These are phyloP conservation scores for Penicillium sp. DNA, from an alignment of 2,329 filamentous ascomycete species.

Conservation along the genomic window DNA sequence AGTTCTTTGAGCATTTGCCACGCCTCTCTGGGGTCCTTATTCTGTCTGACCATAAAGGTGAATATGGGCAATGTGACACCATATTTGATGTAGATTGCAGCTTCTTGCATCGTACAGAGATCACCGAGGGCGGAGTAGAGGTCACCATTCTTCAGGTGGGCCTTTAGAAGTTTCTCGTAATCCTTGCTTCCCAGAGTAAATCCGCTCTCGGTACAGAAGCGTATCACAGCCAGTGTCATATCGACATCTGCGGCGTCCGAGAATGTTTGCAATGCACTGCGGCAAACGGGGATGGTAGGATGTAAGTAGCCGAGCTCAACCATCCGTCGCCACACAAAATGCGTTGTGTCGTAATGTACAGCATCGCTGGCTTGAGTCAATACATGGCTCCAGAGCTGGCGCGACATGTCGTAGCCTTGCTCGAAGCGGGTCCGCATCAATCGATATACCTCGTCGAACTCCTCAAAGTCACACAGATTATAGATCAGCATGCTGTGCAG, in stretches of 20 bases:
- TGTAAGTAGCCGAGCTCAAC: conserved; percentile 60
- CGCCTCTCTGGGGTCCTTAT: conserved; percentile 50
- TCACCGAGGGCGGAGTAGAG: conserved; percentile 65
- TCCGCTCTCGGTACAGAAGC: conserved; percentile 58
- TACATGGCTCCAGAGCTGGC: conserved; percentile 64
- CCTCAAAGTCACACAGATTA: conserved; percentile 66
- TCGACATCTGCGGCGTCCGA: conserved; percentile 64
- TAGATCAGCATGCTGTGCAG: conserved; percentile 75
- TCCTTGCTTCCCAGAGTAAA: conserved; percentile 62
- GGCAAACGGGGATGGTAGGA: conserved; percentile 62
- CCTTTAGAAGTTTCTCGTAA: conserved; percentile 74
- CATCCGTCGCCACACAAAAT: conserved; percentile 67
- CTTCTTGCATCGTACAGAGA: conserved; percentile 69
- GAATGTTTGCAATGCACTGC: conserved; percentile 69
- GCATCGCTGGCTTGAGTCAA: conserved; percentile 70
- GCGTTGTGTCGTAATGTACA: conserved; percentile 61
- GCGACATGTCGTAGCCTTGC: conserved; percentile 48
- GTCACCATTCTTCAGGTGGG: conserved; percentile 62
- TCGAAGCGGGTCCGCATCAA: conserved; percentile 61
- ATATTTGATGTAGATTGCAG: conserved; percentile 56
- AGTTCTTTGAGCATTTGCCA: conserved; percentile 59
- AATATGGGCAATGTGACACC: conserved; percentile 65
- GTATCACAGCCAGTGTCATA: conserved; percentile 69
- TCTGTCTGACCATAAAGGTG: conserved; percentile 51
- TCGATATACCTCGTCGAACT: conserved; percentile 72